Evolutionary conservation across 1,139 yeast genomes (phyloP).

Genomic region (Ogataea hybrid): DNA sequence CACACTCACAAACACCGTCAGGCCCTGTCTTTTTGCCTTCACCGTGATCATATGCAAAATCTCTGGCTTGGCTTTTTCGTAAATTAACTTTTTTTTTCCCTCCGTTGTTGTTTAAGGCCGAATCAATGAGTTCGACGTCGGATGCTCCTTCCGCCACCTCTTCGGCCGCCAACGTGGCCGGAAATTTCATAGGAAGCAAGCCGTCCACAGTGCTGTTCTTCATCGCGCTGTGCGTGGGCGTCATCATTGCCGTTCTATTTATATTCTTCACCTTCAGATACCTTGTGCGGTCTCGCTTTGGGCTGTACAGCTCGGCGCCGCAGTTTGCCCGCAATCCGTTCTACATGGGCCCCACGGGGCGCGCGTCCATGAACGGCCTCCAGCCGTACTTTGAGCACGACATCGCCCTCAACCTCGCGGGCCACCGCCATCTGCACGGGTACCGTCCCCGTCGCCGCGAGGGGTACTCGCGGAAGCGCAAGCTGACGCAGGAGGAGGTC

Average conservation of each 20-base stretch:
- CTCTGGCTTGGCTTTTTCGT: not conserved
- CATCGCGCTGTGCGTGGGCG: conserved; percentile 62
- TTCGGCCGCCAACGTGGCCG: conserved; percentile 9
- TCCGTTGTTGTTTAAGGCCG: not conserved
- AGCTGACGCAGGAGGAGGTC: conserved; percentile 58
- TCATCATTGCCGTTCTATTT: conserved; percentile 51
- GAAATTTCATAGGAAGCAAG: conserved; percentile 29
- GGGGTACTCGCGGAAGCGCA: conserved; percentile 45
- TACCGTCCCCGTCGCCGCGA: conserved; percentile 23
- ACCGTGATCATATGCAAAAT: conserved; percentile 13
- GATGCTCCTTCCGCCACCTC: conserved; percentile 11
- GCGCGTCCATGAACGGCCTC: conserved; percentile 23
- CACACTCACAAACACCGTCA: conserved; percentile 45
- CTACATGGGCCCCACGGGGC: conserved; percentile 22
- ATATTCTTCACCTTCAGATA: conserved; percentile 59
- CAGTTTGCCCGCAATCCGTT: conserved; percentile 23
- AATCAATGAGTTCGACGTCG: conserved; percentile 5
- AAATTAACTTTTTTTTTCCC: not conserved
- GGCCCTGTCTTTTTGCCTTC: conserved; percentile 29
- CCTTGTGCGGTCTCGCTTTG: conserved; percentile 54
- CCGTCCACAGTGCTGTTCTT: conserved; percentile 64
- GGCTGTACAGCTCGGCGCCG: conserved; percentile 43
- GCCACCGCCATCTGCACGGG: conserved; percentile 7
- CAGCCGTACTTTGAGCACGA: conserved; percentile 25
- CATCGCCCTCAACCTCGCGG: conserved; percentile 14